Evolutionary conservation across 345 rosid genomes (phyloP).

Genomic region (Eucalyptus decipiens): DNA sequence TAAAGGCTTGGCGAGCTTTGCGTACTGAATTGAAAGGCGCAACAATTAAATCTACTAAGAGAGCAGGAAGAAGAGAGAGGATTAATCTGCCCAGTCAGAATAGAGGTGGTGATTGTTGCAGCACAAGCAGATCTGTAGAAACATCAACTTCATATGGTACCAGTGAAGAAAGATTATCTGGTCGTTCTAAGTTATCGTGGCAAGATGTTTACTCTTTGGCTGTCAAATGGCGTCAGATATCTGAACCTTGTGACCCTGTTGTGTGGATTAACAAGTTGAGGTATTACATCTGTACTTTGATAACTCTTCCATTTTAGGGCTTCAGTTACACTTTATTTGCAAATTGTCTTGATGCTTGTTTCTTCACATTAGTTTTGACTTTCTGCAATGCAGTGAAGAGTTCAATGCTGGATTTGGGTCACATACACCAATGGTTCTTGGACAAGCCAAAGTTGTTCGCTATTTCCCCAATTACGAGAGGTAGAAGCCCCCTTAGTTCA

Average conservation of each 20-base stretch:
- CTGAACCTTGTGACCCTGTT: constrained; percentile 98
- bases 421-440: constrained; percentile 85
- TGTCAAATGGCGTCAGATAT: constrained; percentile 97
- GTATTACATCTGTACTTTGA: constrained; percentile 4
- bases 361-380: background rate
- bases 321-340: background rate
- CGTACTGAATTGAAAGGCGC: constrained; percentile 64
- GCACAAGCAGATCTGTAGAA: constrained; percentile 72
- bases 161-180: constrained; percentile 55
- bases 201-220: constrained; percentile 75
- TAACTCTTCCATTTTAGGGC: background rate
- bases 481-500: constrained; percentile 17
- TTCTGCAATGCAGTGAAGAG: constrained; percentile 53
- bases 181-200: constrained; percentile 61
- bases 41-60: constrained; percentile 53
- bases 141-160: constrained; percentile 48
- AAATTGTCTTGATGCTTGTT: background rate
- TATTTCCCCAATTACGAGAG: constrained; percentile 73
- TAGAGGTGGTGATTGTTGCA: constrained; percentile 94
- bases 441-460: constrained; percentile 86
- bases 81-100: constrained; percentile 68
- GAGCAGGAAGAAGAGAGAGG: constrained; percentile 57
- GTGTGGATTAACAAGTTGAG: constrained; percentile 95
- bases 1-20: constrained; percentile 84
- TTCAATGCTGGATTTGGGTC: constrained; percentile 96